Base-by-base conservation (phyloP, 139 green algal species). In the Coelastrella sp. region DNA sequence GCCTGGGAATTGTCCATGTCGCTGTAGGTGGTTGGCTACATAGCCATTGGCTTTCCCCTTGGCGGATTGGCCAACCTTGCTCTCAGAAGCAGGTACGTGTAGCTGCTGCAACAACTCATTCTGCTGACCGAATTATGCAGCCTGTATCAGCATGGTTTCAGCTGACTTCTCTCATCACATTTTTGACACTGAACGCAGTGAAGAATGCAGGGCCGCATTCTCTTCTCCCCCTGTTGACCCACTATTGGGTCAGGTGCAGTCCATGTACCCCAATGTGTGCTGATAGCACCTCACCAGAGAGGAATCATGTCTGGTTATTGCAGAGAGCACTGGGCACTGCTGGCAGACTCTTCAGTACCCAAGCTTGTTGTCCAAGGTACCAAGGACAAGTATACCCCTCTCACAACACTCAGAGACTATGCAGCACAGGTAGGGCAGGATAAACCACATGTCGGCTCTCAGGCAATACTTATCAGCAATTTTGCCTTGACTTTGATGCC, bases 1-100 rank as follows among this genome's bases (percentile, higher is more conserved):
- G n/a, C n/a, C n/a, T n/a, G n/a, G n/a, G n/a, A n/a, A n/a, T n/a
- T n/a, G n/a, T n/a, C n/a, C n/a, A n/a, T n/a, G n/a, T 60, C 23
- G 17, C 17, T 27, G 53, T 48, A 79, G 80, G 80, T 80, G 48
- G 80, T 71, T 13, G 80, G 25, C 13, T 86, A 86, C n/a, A 51
- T 86, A 21, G 68, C 50, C 80, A 72, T 86, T 35, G 66, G 80
- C 67, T 86, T 86, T 15, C 80, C 80, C 1, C 37, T 86, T 7
- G 80, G 80, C 15, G 67, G 51, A 35, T 23, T 59, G 21, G 51
- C 66, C 13, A 69, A 66, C 11, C 45, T 78, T 8, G 51, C 41
- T 11, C 48, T 86, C 67, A 40, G 68, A 30, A 62, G 50, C 43
- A 37, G 66, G 53, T 64, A 64, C 19, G 48, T 15, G n/a, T n/a